phyloP scores from a whole-genome alignment of 768 basidiomycete genomes.

The Amanita subjunquillea region DNA sequence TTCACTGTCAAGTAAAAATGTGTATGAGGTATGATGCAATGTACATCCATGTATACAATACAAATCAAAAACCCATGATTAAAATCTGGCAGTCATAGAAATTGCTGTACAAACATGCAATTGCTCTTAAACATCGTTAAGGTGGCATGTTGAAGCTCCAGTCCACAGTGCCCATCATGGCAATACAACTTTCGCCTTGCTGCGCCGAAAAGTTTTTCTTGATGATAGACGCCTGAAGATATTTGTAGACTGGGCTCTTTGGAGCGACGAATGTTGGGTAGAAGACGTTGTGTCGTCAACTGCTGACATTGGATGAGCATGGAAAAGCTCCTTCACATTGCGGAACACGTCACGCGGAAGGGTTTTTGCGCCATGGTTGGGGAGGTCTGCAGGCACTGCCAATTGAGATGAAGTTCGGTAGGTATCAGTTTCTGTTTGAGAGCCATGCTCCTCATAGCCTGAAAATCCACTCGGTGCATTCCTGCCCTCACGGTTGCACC shows the following conservation, averaged over 20 bases:
- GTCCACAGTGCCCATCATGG: background rate
- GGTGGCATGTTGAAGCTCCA: background rate
- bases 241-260: background rate
- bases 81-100: background rate
- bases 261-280: slow-evolving; percentile 7
- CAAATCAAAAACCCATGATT: background rate
- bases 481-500: slow-evolving; percentile 1
- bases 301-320: slow-evolving; percentile 34
- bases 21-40: background rate
- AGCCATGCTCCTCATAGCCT: background rate
- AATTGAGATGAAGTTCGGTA: background rate
- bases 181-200: background rate
- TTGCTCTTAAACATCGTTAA: no score
- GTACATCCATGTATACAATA: background rate
- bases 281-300: slow-evolving; percentile 16
- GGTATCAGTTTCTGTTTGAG: background rate
- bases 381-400: background rate
- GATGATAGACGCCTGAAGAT: slow-evolving; percentile 1
- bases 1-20: background rate
- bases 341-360: slow-evolving; percentile 40
- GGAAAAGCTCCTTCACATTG: slow-evolving; percentile 53
- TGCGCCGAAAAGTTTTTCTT: background rate
- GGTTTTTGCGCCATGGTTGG: background rate
- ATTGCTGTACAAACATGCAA: background rate
- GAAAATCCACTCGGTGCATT: background rate